Base-by-base conservation (phyloP, 2,329 filamentous ascomycete genomes). In the Didymellaceae sp. region DNA sequence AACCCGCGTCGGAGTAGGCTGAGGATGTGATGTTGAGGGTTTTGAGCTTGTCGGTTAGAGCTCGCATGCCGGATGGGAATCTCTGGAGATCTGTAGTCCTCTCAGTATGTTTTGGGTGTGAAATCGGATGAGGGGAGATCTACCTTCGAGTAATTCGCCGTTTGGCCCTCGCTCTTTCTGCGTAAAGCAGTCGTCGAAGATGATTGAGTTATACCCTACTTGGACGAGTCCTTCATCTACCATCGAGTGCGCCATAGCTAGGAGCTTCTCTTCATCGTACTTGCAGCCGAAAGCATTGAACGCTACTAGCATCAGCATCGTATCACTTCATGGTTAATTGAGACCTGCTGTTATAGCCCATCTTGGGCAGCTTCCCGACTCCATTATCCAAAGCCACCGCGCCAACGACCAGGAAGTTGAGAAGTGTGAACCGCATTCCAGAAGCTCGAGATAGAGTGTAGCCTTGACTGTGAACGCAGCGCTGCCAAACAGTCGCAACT, bases 1-100 rank as follows among this genome's bases (percentile, higher is more conserved):
- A 72, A 35, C 80, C 79, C 1, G 79, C 79, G 63, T 78, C 78
- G 54, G 79, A 79, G 61, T 87, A 87, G 10, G 46, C 43, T 3
- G 54, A 50, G 4, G 49, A 18, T 0, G 49, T 54, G 20, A 54
- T 54, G 6, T 50, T 45, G 2, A 57, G 21, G 6, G 17, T 13
- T 32, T 51, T 51, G 11, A 57, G 31, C 18, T 45, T 45, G 10
- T 48, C 35, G 6, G 46, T 51, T 14, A 54, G 37, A 21, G 13
- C 43, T 21, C 46, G 34, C 40, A 57, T 43, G 24, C 54, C 49
- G 3, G 51, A 47, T 8, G 54, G 49, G 14, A 49, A 57, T 22
- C 44, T 44, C 32, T 39, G 39, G 1, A 39, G 22, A 31, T 54
- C 44, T 54, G n/a, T 18, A 10, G 24, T n/a, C n/a, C n/a, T n/a